Evolutionary conservation across 2,329 filamentous ascomycete species (phyloP), one percentile per base, ranked within the genome.

Genomic region (Colletotrichum cordylinicola): DNA sequence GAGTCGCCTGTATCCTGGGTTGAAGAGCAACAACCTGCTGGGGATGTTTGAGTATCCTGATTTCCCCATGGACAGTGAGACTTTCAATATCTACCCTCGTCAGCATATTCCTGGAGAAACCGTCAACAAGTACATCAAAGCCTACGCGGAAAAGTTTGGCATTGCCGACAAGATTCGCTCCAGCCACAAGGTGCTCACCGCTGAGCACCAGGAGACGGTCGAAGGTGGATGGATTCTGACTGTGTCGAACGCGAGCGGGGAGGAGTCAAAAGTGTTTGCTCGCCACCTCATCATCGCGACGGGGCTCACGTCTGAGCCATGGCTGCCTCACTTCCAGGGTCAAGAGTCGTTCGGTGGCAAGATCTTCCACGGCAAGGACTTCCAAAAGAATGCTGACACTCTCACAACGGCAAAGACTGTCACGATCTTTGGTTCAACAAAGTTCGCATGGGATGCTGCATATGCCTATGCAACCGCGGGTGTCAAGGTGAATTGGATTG

Each of bases 1-100:
- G 66, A 86, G 93, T 37, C 89, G 93, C 2, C 83, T 95, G 1
- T 94, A 96, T 81, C 90, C 92, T 0, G 92, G 91, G 2, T 87
- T 96, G 65, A 93, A 92, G 79, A 92, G 91, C 68, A 96, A 96
- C 83, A 96, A 96, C 80, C 89, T 94, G 81, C 82, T 93, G 12
- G 94, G 94, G 4, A 93, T 91, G 0, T 95, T 93, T 78, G 93
- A 96, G 81, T 95, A 91, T 79, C 91, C 91, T 0, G 94, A 95
- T 79, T 95, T 94, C 73, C 93, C 93, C 18, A 93, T 96, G 91
- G 86, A 89, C 74, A 83, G 84, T 8, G 88, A 88, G n/a, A 87
- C 84, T 0, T 92, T 90, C 78, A 85, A 85, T 1, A 83, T 91
- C 21, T 80, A 86, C 48, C 80, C 83, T 0, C 85, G 85, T 4